Base-by-base conservation (phyloP, 2,329 filamentous ascomycete species). In the Davidsoniella neocaledoniae region DNA sequence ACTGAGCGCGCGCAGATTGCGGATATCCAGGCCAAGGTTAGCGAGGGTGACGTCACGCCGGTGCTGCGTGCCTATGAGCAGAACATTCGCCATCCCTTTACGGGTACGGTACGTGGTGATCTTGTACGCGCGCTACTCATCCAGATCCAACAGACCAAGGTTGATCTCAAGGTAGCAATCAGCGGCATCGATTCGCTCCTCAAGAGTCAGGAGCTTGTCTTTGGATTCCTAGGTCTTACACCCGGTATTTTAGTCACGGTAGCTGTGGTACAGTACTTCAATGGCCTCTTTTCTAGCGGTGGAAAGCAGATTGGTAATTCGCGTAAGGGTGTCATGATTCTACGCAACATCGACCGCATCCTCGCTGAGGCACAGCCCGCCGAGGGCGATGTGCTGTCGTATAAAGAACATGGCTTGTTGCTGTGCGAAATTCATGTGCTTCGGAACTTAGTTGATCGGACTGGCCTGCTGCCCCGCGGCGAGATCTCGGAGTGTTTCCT, bases 71-170 rank as follows among this genome's bases (percentile, higher is more conserved):
- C 90, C 0, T 98, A 94, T 61, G 91, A 98, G 61, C 80, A 83
- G 60, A 90, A 95, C 57, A 70, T 98, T 40, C 76, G 83, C 48
- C 82, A 71, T 43, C 91, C 91, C 1, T 79, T 98, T 54, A 71
- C 80, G 49, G 88, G 90, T 6, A 85, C 88, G 0, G 66, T 98
- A 16, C 76, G 79, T 26, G 91, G 91, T 9, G 90, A 96, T 58
- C 72, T 98, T 25, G 76, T 96, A 36, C 81, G 90, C 47, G 87
- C 90, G 4, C 76, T 98, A 25, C 71, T 98, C 42, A 96, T 98
- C 50, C 91, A 98, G 61, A 81, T 98, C 37, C 91, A 98, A 60
- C 98, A 98, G 72, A 96, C 91, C 19, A 98, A 98, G 68, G 91
- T 98, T 7, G 91, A 98, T 60, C 79, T 98, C 10, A 91, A 98